Conservation (phyloP, 139 green algal genomes). For the Chlamydomonas sp. region DNA sequence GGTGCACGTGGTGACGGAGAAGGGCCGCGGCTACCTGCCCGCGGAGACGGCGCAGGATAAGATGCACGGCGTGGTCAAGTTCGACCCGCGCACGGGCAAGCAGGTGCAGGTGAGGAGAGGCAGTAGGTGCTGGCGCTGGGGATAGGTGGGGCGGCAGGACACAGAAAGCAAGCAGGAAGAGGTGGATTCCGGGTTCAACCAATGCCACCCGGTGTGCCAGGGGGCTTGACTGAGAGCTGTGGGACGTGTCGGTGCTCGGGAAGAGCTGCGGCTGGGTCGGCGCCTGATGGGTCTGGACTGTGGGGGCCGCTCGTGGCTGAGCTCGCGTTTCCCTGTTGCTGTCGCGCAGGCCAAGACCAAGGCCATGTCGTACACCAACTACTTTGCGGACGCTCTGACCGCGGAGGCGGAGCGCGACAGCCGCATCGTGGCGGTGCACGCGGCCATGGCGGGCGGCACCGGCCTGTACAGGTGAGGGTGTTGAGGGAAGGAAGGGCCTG, state of each 20-base stretch:
- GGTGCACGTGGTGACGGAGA: conserved; percentile 98
- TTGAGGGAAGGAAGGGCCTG: background rate
- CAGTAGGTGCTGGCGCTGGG: background rate
- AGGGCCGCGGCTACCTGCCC: conserved; percentile 94
- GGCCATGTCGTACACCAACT: conserved; percentile 95
- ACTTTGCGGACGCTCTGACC: conserved; percentile 96
- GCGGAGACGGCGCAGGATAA: conserved; percentile 92
- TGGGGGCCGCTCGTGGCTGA: no score
- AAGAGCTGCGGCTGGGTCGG: no score
- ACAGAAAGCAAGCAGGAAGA: conserved; percentile 6
- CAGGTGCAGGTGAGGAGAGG: conserved; percentile 55
- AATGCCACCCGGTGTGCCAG: no score
- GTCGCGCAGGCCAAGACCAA: conserved; percentile 61
- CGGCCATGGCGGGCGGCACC: conserved; percentile 98
- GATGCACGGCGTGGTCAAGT: conserved; percentile 98
- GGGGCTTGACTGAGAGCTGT: no score
- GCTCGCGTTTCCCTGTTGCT: background rate
- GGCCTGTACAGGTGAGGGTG: conserved; percentile 72
- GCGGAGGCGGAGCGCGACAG: conserved; percentile 94
- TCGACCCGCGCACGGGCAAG: conserved; percentile 93
- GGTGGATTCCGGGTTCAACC: no score
- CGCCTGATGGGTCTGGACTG: no score
- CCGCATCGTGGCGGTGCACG: conserved; percentile 94
- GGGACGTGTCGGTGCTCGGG: no score
- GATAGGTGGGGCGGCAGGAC: background rate